These are phyloP conservation scores for Syzygium grande DNA, from an alignment of 345 rosid species.

Conservation along the genomic window DNA sequence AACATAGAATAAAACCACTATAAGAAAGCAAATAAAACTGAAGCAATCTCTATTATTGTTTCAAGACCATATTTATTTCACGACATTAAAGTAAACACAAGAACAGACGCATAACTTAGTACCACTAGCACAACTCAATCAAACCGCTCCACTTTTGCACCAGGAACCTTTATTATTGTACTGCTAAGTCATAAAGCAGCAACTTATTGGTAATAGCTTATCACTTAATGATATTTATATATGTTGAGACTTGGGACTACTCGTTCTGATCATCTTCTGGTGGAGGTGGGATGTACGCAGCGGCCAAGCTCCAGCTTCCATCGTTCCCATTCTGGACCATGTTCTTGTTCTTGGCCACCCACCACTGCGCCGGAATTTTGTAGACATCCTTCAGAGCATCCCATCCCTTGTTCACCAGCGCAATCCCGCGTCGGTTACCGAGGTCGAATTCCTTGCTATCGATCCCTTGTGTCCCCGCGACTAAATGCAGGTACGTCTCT, in stretches of 20 bases:
- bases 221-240: background rate
- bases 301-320: background rate
- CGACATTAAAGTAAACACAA: background rate
- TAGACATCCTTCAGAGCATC: constrained; percentile 31
- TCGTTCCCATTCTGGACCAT: constrained; percentile 32
- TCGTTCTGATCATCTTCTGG: background rate
- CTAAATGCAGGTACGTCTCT: constrained; percentile 58
- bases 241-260: background rate
- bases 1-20: background rate
- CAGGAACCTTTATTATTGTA: background rate
- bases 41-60: background rate
- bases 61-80: background rate
- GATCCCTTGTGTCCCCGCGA: constrained; percentile 63
- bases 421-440: constrained; percentile 33
- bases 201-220: background rate
- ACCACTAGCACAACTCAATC: background rate
- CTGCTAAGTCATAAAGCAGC: background rate
- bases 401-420: constrained; percentile 37
- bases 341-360: constrained; percentile 44
- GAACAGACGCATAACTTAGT: background rate
- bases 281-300: background rate
- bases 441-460: constrained; percentile 29
- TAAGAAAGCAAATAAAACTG: background rate
- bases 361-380: constrained; percentile 39
- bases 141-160: background rate